Percentiles rank a stretch among this genome's conserved stretches.
phyloP scores from a whole-genome alignment of 1,284 basidiomycete genomes.

The Apiotrichum mycotoxinovorans region DNA sequence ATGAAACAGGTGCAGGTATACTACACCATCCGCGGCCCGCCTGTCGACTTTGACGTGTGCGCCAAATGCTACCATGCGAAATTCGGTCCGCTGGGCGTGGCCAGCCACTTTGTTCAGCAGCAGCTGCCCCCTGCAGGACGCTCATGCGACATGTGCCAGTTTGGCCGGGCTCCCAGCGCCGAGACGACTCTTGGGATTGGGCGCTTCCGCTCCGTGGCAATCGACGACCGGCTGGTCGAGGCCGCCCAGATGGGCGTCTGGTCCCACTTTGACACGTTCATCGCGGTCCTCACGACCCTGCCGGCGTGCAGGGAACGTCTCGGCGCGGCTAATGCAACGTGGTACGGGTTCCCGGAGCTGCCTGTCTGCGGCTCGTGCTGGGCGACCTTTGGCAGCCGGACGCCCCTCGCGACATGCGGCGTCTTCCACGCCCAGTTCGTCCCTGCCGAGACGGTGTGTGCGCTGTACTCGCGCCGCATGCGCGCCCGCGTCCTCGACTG shows the following conservation, averaged over 20 bases:
- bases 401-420: background rate
- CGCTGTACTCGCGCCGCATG: background rate
- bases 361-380: constrained; percentile 2
- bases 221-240: background rate
- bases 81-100: background rate
- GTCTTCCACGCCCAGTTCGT: background rate
- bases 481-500: background rate
- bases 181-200: background rate
- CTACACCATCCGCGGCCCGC: background rate
- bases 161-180: background rate
- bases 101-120: background rate
- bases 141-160: background rate
- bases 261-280: background rate
- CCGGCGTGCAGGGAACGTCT: constrained; percentile 1
- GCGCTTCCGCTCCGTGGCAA: background rate
- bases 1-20: background rate
- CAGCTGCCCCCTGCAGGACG: background rate
- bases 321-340: background rate
- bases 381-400: background rate
- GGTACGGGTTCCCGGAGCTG: constrained; percentile 3
- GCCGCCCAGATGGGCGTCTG: background rate
- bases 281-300: background rate
- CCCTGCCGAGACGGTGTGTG: background rate
- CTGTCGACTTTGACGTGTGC: background rate
- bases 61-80: background rate